A percentile compares a stretch with the other conserved stretches of the same genome.
phyloP scores from a whole-genome alignment of 176 grass and related monocot species.

The Hsuehochloa calcarea region DNA sequence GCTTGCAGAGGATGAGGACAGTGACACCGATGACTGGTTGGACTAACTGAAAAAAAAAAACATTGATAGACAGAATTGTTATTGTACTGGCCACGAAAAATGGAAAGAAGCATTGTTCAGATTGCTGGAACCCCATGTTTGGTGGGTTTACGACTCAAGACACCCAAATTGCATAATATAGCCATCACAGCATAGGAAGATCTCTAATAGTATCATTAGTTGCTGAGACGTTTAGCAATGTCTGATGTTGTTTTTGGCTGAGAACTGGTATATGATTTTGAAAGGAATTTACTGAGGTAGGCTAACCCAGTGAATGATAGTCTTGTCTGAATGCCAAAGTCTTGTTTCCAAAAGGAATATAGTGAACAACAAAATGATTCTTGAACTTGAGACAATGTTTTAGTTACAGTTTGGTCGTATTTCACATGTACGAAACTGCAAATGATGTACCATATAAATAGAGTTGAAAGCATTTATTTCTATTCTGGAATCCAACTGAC shows the following conservation, averaged over 20 bases:
- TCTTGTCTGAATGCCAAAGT: not conserved
- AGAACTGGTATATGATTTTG: not conserved
- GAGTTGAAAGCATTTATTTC: not conserved
- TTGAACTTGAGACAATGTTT: not conserved
- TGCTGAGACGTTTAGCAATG: not conserved
- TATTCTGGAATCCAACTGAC: not conserved
- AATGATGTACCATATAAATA: not conserved
- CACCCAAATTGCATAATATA: not conserved
- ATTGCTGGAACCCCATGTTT: not conserved
- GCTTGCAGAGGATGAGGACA: conserved; percentile 25
- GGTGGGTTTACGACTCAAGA: not conserved
- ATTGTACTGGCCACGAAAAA: not conserved
- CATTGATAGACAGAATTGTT: not conserved
- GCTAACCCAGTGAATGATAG: not conserved
- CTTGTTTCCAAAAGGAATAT: not conserved
- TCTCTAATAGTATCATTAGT: not conserved
- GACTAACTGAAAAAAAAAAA: not conserved
- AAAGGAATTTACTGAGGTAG: not conserved
- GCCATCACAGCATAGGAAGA: not conserved
- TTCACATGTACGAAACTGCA: not conserved
- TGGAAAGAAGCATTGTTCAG: not conserved
- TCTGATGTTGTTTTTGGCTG: not conserved
- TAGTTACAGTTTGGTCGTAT: not conserved
- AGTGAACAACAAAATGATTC: not conserved
- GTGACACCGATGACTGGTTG: not conserved